Percentiles rank a stretch among this genome's conserved stretches.
Conservation (phyloP, 2,329 filamentous ascomycete genomes). For the Ampelomyces quisqualis region DNA sequence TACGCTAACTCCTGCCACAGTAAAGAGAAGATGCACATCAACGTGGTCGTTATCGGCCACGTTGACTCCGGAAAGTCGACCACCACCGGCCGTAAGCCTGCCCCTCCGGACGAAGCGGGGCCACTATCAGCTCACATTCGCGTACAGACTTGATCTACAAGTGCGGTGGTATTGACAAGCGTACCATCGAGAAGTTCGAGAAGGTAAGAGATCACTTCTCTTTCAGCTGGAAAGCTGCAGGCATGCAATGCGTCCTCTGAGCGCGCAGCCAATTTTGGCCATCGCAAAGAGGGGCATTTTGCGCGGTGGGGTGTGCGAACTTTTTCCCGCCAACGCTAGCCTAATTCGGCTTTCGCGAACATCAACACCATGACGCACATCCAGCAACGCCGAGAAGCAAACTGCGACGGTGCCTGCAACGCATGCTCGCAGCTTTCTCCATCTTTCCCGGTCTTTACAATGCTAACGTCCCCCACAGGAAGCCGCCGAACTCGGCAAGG, state of each 20-base stretch:
- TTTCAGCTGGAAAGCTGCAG: slow-evolving; percentile 11
- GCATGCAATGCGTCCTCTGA: slow-evolving; percentile 20
- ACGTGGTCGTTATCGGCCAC: slow-evolving; percentile 98
- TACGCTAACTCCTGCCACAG: slow-evolving; percentile 53
- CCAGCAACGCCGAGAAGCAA: not conserved
- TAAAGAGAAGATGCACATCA: slow-evolving; percentile 94
- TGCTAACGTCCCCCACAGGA: slow-evolving; percentile 62
- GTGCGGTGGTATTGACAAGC: slow-evolving; percentile 99
- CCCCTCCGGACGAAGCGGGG: slow-evolving; percentile 33
- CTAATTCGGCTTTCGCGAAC: slow-evolving; percentile 33
- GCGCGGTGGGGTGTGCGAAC: slow-evolving; percentile 44
- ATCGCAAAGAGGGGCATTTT: slow-evolving; percentile 43
- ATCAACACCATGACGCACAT: slow-evolving; percentile 38
- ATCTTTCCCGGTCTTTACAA: slow-evolving; percentile 8
- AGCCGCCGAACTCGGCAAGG: slow-evolving; percentile 98
- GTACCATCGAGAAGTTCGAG: slow-evolving; percentile 99
- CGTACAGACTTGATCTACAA: slow-evolving; percentile 97
- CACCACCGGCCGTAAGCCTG: slow-evolving; percentile 74
- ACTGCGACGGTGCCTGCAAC: not conserved
- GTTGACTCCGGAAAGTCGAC: slow-evolving; percentile 99
- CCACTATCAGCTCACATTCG: slow-evolving; percentile 38
- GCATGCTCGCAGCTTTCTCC: not conserved
- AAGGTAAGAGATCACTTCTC: slow-evolving; percentile 67
- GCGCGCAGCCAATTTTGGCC: slow-evolving; percentile 35
- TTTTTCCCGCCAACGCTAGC: slow-evolving; percentile 42